Base-by-base conservation (phyloP, 108 stramenopile species). In the Epithemia pelagica region DNA sequence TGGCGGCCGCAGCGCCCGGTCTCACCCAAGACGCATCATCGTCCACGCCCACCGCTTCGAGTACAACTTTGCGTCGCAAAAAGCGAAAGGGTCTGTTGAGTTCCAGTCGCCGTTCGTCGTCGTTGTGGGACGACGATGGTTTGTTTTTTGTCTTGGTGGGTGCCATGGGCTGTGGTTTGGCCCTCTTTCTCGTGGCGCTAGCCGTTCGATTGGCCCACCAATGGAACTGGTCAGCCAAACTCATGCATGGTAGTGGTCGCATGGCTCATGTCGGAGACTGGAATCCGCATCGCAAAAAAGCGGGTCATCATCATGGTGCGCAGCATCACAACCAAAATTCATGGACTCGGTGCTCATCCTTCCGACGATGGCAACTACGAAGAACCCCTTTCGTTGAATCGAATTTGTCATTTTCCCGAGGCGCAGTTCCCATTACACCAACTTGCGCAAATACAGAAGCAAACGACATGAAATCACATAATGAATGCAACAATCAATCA, bases 361-460 rank as follows among this genome's bases (percentile, higher is more conserved):
- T 5, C 10, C 37, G 37, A 46, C 37, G 37, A 46, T 15, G 37
- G 15, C 37, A 15, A 46, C 37, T 5, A 46, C 37, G 37, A 46
- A 10, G 37, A 66, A 1, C 26, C 28, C 5, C 28, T 68, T 27
- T 58, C 67, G 15, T 37, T n/a, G 30, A 58, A 68, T 31, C 27
- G 27, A 19, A 66, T 75, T 30, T 86, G 86, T 61, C 61, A 64
- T 5, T 74, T 86, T 53, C 86, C 86, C 15, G 71, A 87, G 54
- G 59, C 78, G 82, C 56, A 74, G 72, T 15, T 52, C 69, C 23
- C 73, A 61, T 58, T 90, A 90, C 72, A 76, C 76, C 21, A 65
- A 55, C 15, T 68, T 90, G 37, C 79, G 89, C 27, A 54, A 74
- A 62, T 67, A 81, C 28, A n/a, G n/a, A n/a, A n/a, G n/a, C n/a